Evolutionary conservation across 192 early-diverging fungal species (phyloP).

Genomic region (Coemansia sp.): DNA sequence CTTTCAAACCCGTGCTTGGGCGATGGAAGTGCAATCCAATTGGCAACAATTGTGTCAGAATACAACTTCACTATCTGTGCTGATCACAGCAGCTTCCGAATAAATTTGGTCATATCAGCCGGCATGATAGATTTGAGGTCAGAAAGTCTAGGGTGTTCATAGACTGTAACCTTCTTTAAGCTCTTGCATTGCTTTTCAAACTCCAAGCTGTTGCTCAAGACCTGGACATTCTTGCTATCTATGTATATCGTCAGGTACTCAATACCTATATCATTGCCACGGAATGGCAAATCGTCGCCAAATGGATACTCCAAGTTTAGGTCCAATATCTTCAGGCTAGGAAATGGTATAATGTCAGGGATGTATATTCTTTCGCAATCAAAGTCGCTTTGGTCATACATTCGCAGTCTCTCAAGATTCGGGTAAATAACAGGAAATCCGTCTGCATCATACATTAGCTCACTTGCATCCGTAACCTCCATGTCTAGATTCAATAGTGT

Average conservation of each 20-base stretch:
- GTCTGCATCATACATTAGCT: not conserved
- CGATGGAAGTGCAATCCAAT: not conserved
- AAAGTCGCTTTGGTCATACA: not conserved
- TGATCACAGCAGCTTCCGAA: not conserved
- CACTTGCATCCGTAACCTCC: not conserved
- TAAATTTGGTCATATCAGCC: not conserved
- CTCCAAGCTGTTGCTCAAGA: not conserved
- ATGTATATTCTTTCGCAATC: not conserved
- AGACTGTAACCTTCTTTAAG: not conserved
- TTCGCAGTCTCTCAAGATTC: not conserved
- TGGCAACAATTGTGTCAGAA: not conserved
- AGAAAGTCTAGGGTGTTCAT: not conserved
- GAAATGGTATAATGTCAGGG: constrained; percentile 2
- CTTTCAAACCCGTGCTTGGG: not conserved
- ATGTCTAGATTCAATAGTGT: not conserved
- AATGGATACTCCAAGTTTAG: not conserved
- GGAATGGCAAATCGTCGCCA: constrained; percentile 3
- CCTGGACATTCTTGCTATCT: not conserved
- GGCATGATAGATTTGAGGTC: not conserved
- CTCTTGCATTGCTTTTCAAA: not conserved
- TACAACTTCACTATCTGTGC: not conserved
- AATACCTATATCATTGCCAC: not conserved
- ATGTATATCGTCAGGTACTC: not conserved
- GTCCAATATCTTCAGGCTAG: not conserved
- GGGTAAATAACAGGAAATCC: not conserved